A percentile compares a stretch with the other conserved stretches of the same genome.
Conservation (phyloP, 441 rosid genomes). For the Raphanus hybrid region DNA sequence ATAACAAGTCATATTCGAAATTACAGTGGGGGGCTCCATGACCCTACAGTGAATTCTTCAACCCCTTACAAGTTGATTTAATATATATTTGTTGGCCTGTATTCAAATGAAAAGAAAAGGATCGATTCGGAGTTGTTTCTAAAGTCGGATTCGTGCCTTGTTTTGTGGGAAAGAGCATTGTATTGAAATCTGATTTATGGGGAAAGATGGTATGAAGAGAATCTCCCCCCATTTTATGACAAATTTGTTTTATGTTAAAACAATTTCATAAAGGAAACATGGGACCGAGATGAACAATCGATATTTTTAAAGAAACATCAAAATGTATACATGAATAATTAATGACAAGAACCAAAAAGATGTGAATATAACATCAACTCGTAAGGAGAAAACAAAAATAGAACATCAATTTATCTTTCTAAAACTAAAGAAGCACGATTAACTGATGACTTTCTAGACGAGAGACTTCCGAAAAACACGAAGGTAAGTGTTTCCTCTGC, state of each 20-base stretch:
- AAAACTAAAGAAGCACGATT: no score
- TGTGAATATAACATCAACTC: neutral
- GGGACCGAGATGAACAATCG: conserved; percentile 6
- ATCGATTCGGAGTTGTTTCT: conserved; percentile 4
- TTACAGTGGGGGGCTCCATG: neutral
- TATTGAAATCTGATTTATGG: conserved; percentile 11
- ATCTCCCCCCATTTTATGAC: neutral
- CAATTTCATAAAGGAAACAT: neutral
- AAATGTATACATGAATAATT: neutral
- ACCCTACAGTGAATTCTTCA: neutral
- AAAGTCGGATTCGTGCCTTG: conserved; percentile 18
- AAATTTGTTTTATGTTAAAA: neutral
- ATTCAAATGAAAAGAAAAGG: conserved; percentile 3
- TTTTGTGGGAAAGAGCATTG: conserved; percentile 13
- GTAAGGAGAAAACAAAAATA: no score
- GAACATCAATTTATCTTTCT: no score
- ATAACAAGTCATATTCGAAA: neutral
- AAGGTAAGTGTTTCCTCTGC: no score
- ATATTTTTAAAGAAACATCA: neutral
- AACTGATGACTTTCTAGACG: no score
- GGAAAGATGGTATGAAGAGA: conserved; percentile 12
- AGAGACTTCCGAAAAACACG: no score
- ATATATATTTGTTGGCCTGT: neutral
- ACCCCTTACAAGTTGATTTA: neutral
- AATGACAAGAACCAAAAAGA: neutral